Evolutionary conservation across 192 early-diverging fungal genomes (phyloP), one percentile per base, ranked within the genome.

Genomic region (Gigaspora rosea): DNA sequence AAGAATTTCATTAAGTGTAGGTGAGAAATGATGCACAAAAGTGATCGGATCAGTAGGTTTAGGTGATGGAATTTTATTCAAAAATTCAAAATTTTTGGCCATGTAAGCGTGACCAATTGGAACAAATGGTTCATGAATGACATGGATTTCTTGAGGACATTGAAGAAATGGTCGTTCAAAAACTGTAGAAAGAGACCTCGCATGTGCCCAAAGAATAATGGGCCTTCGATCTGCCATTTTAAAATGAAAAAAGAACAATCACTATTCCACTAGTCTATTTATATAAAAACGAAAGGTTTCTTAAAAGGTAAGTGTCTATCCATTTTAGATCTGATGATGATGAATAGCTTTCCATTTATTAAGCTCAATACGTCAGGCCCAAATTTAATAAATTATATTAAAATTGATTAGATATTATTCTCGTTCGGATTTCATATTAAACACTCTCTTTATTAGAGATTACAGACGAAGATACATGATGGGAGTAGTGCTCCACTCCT

Each of bases 141-240:
- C 32, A 13, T 41, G 5, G 33, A 66, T 35, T 66, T 66, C 64
- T 41, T 66, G 15, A 46, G 10, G 41, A 66, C 20, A 32, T 66
- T 66, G 64, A 66, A 66, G 32, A 33, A 66, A 66, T 12, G 64
- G 41, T 18, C 64, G 64, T 35, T 66, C 64, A 46, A 66, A 66
- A 15, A 46, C 64, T 7, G 64, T 41, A 41, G 64, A 66, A 46
- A 66, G 33, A 33, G 64, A 41, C 16, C 64, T 33, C 6, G 64
- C 33, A 66, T 66, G 64, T 13, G 33, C 32, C 64, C 64, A 66
- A 46, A 66, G 64, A 46, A 66, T 66, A 46, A 66, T 66, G 8
- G 64, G 64, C 6, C 10, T 66, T 59, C n/a, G 57, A 59, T 59
- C n/a, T 0, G n/a, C 18, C 57, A 59, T 59, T 59, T 59, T 20